Evolutionary conservation across 192 early-diverging fungal species (phyloP).

Genomic region (Fimicolochytrium jonesii): DNA sequence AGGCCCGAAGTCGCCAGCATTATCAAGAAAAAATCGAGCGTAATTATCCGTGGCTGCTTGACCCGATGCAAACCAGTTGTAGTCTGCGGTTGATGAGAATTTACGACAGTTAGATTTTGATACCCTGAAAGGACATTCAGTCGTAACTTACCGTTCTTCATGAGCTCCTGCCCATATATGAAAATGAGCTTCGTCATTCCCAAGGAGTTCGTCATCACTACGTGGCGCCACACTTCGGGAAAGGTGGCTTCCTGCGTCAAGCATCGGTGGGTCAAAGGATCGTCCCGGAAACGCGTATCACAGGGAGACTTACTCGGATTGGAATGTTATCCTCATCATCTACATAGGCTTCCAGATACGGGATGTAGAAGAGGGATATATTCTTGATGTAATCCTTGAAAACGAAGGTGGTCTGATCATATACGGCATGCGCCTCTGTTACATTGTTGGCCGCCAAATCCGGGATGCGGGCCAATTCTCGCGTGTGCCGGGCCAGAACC

Average conservation of each 20-base stretch:
- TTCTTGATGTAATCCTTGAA: background rate
- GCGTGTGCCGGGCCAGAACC: background rate
- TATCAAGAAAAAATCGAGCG: conserved; percentile 23
- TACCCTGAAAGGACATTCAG: no score
- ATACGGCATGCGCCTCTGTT: background rate
- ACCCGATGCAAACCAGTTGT: no score
- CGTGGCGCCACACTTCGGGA: no score
- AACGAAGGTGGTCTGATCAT: background rate
- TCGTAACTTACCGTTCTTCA: background rate
- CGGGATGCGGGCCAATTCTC: background rate
- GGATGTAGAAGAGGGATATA: conserved; percentile 3
- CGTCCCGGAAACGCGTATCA: no score
- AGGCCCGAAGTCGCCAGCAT: background rate
- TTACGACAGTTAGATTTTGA: no score
- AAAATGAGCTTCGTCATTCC: no score
- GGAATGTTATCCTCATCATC: background rate
- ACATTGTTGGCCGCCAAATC: background rate
- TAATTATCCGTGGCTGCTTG: conserved; percentile 14
- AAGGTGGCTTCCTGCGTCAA: no score
- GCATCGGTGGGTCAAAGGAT: no score
- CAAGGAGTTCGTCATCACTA: no score
- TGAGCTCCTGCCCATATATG: background rate
- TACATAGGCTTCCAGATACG: conserved; percentile 11
- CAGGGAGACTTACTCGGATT: conserved; percentile 13
- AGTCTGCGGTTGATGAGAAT: no score